Base-by-base conservation (phyloP, 345 rosid genomes). In the Hirschfeldia incana region DNA sequence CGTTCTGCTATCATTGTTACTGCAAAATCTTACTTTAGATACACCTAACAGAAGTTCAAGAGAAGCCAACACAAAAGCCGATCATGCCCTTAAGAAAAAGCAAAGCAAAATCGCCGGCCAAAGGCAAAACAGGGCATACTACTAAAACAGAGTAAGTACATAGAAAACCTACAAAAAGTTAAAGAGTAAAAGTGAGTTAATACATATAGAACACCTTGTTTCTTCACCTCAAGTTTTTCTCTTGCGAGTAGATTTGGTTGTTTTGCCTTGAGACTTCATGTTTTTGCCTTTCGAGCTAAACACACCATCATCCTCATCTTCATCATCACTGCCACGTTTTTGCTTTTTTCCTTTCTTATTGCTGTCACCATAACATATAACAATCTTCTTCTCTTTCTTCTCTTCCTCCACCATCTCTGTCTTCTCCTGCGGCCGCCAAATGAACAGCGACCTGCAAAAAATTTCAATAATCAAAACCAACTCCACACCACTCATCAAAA, bases 361-460 rank as follows among this genome's bases (percentile, higher is more conserved):
- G 73, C 69, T 80, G 2, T 82, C 87, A 69, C 73, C 78, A 66
- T 81, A 85, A 30, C 92, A 87, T 28, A 88, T 73, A 29, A 93
- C 30, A 26, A 93, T 90, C 79, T 87, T 86, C 75, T 80, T 85
- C 30, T 82, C 85, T 27, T 90, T 90, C 74, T 81, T 88, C 66
- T 77, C 39, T 8, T 81, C 87, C 66, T 77, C 85, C 72, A 69
- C 84, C 13, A 70, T 36, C 49, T 91, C 90, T 0, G 77, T 46
- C 64, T 83, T 84, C 78, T 84, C 91, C 79, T 86, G 87, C 6
- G 97, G 98, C 82, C 87, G 86, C 99, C 99, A 95, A 57, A 95
- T 89, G 82, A 91, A 91, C 53, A 95, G 85, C 58, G 98, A 95
- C 87, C 99, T 95, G 67, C 37, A 66, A 60, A 49, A 42, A 1